These are phyloP conservation scores for Chaetoscypha palmicola DNA, from an alignment of 2,329 filamentous ascomycete genomes.

Conservation along the genomic window DNA sequence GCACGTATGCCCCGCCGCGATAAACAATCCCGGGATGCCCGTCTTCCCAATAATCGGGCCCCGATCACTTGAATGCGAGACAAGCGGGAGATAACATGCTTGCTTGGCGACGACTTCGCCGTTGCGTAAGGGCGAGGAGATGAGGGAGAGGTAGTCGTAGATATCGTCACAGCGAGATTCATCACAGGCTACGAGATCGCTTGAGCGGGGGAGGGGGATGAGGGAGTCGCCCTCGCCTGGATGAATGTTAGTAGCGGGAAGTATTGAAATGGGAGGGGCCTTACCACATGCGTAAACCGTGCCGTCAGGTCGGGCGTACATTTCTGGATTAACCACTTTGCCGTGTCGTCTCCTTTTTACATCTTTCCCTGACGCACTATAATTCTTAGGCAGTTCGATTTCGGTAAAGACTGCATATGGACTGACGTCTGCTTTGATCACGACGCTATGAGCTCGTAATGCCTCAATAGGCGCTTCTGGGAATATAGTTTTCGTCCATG, in stretches of 20 bases:
- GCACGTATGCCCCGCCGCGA: constrained; percentile 89
- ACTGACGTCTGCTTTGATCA: constrained; percentile 57
- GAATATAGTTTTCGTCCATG: constrained; percentile 55
- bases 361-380: constrained; percentile 44
- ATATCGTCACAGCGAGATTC: constrained; percentile 75
- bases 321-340: constrained; percentile 74
- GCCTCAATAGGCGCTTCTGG: constrained; percentile 52
- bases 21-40: constrained; percentile 62
- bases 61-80: constrained; percentile 37
- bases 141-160: constrained; percentile 63
- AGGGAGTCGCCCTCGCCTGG: constrained; percentile 67
- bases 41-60: constrained; percentile 73
- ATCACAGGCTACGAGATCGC: constrained; percentile 71
- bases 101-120: constrained; percentile 68
- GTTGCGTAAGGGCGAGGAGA: constrained; percentile 59
- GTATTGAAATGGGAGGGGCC: constrained; percentile 11
- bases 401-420: constrained; percentile 81
- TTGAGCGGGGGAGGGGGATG: constrained; percentile 67
- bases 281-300: constrained; percentile 88
- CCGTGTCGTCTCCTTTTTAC: constrained; percentile 44
- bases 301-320: constrained; percentile 81
- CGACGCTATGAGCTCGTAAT: constrained; percentile 57
- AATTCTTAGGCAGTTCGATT: constrained; percentile 64
- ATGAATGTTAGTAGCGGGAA: not conserved
- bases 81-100: constrained; percentile 80